These are phyloP conservation scores for Leccinum sublutescens DNA, from an alignment of 768 basidiomycete species.

Conservation along the genomic window DNA sequence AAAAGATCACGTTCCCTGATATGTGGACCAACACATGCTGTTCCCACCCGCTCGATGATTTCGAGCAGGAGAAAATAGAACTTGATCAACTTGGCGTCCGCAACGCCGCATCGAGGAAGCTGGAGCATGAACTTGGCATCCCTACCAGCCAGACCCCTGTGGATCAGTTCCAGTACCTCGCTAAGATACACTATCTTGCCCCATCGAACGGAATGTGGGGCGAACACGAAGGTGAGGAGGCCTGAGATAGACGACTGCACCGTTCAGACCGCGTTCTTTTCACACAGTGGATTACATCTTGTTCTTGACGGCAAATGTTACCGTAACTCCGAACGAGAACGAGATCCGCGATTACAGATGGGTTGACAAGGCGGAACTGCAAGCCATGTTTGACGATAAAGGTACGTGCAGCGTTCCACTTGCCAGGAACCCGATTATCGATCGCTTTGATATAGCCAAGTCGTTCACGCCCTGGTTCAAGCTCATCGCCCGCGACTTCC, in stretches of 20 bases:
- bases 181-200: constrained; percentile 96
- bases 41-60: constrained; percentile 93
- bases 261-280: constrained; percentile 10
- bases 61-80: constrained; percentile 79
- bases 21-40: constrained; percentile 99
- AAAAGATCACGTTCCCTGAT: constrained; percentile 98
- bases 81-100: constrained; percentile 78
- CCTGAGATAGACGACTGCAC: not conserved
- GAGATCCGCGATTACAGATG: constrained; percentile 92
- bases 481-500: constrained; percentile 92
- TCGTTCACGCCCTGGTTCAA: constrained; percentile 99
- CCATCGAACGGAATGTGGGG: constrained; percentile 94
- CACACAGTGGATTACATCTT: constrained; percentile 92
- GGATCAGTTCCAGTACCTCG: constrained; percentile 90
- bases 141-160: constrained; percentile 72
- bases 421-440: not conserved
- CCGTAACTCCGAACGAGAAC: constrained; percentile 76
- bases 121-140: constrained; percentile 96
- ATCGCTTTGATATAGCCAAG: constrained; percentile 49
- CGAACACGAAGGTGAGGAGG: constrained; percentile 85
- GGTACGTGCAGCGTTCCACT: constrained; percentile 43
- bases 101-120: constrained; percentile 89
- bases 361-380: constrained; percentile 86
- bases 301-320: constrained; percentile 88
- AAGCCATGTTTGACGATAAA: constrained; percentile 83